These are phyloP conservation scores for Dioszegia crocea DNA, from an alignment of 768 basidiomycete species.

Conservation along the genomic window DNA sequence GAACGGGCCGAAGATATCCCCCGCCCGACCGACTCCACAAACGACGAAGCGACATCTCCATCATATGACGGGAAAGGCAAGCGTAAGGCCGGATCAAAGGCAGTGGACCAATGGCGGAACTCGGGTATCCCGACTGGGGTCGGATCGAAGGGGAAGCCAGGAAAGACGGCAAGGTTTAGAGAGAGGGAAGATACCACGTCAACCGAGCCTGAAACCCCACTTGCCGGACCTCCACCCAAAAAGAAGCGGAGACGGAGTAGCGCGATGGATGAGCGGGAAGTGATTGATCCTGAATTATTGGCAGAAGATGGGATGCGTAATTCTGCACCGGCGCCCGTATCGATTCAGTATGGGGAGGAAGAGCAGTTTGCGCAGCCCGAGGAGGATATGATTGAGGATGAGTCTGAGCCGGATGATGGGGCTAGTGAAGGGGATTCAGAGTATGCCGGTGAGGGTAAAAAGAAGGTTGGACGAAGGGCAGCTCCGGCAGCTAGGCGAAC, in stretches of 20 bases:
- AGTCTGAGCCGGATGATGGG: constrained; percentile 9
- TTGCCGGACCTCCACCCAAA: too few relatives aligned
- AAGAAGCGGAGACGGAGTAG: constrained; percentile 5
- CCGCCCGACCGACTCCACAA: neutral
- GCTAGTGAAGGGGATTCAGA: constrained; percentile 10
- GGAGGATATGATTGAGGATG: constrained; percentile 1
- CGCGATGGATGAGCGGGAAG: constrained; percentile 2
- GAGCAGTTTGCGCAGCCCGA: neutral
- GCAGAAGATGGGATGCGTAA: neutral
- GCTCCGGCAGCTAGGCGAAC: neutral
- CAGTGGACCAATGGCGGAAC: constrained; percentile 41
- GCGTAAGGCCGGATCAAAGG: constrained; percentile 41
- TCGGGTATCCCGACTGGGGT: constrained; percentile 28
- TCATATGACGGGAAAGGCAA: constrained; percentile 33
- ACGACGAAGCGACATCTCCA: neutral
- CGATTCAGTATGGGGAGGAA: neutral
- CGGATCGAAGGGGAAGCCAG: neutral
- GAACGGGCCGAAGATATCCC: neutral
- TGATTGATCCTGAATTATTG: neutral
- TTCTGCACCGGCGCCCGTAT: neutral
- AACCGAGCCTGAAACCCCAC: neutral
- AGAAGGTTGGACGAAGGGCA: neutral
- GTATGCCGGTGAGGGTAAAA: neutral
- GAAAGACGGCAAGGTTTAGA: neutral
- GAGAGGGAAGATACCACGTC: neutral